Percentiles rank a stretch among this genome's conserved stretches.
Conservation (phyloP, 225 moss, liverwort and hornwort species). For the Pleurozium schreberi region DNA sequence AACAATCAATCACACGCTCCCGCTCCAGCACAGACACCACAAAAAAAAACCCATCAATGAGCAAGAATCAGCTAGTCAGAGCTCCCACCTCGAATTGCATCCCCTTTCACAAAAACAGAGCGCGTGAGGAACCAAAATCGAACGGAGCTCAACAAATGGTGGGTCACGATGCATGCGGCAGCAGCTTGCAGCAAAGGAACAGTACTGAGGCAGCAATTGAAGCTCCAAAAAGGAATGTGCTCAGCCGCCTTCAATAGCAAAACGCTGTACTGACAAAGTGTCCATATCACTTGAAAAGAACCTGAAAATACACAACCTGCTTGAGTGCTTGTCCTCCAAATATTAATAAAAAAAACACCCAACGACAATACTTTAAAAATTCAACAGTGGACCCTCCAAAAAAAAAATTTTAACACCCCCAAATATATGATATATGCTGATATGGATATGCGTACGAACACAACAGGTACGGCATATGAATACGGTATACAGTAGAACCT, state of each 20-base stretch:
- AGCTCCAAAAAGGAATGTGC: not conserved
- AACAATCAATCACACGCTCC: not conserved
- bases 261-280: not conserved
- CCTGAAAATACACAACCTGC: not conserved
- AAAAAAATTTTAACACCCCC: accelerated
- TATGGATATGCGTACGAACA: not conserved
- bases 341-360: not conserved
- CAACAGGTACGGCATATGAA: accelerated
- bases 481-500: not conserved
- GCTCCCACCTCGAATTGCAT: not conserved
- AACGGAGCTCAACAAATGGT: not conserved
- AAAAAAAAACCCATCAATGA: not conserved
- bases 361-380: not conserved
- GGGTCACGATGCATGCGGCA: not conserved
- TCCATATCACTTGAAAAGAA: not conserved
- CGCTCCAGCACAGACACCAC: not conserved
- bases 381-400: not conserved
- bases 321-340: not conserved
- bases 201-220: not conserved
- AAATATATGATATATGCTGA: not conserved
- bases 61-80: not conserved
- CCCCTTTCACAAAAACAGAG: not conserved
- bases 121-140: not conserved
- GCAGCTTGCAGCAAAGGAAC: not conserved
- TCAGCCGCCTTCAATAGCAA: not conserved